These are phyloP conservation scores for Suillus weaverae DNA, from an alignment of 768 basidiomycete genomes.

Conservation along the genomic window DNA sequence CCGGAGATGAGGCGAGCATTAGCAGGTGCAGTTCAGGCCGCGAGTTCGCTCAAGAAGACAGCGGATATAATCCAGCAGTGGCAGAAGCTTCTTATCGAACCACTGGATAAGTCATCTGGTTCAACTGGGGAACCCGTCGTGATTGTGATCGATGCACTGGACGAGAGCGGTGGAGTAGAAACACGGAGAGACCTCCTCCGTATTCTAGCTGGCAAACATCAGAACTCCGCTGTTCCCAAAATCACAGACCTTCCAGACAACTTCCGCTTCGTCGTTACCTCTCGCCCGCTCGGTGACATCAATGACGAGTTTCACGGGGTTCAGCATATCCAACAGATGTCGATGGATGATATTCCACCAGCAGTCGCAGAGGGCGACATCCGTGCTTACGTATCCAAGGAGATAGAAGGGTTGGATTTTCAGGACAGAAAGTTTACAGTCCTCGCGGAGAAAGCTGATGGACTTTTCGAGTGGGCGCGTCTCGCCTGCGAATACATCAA, in stretches of 20 bases:
- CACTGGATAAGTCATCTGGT: background rate
- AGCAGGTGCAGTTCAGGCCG: background rate
- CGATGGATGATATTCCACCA: background rate
- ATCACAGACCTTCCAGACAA: background rate
- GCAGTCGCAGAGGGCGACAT: background rate
- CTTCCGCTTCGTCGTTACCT: conserved; percentile 12
- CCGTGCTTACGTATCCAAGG: background rate
- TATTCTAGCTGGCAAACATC: background rate
- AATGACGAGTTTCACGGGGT: background rate
- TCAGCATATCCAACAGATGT: background rate
- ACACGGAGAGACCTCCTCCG: background rate
- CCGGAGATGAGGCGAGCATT: background rate
- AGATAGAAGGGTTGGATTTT: background rate
- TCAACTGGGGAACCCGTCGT: conserved; percentile 11
- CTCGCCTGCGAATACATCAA: conserved; percentile 9
- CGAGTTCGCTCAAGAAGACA: background rate
- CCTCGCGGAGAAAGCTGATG: background rate
- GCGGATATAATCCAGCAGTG: background rate
- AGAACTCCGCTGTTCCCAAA: background rate
- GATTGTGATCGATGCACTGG: conserved; percentile 26
- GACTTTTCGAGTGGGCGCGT: conserved; percentile 4
- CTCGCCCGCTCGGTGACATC: conserved; percentile 1
- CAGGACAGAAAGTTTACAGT: background rate
- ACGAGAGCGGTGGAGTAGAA: conserved; percentile 14
- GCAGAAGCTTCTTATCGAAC: background rate